phyloP scores from a whole-genome alignment of 192 early-diverging fungal species.

The Rhizophagus prolifer region DNA sequence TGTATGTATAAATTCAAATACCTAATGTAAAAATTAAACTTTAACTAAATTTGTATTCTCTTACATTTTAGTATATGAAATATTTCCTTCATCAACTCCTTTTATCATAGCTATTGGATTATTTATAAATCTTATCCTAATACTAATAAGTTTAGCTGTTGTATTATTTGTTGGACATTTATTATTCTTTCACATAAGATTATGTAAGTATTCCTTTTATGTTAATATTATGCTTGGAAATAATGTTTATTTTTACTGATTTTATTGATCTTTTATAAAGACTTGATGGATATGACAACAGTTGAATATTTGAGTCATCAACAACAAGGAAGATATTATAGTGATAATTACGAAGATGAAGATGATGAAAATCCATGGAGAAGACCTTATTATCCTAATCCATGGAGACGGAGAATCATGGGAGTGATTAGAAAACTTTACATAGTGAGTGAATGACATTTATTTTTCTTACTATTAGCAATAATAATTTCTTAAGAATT shows the following conservation, averaged over 20 bases:
- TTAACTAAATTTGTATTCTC: neutral
- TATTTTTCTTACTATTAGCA: neutral
- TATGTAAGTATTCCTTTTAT: conserved; percentile 20
- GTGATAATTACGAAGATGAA: conserved; percentile 28
- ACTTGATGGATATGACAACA: conserved; percentile 28
- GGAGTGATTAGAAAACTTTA: neutral
- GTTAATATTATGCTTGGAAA: neutral
- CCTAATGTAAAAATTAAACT: too few species aligned
- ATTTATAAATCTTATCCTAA: conserved; percentile 16
- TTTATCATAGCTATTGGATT: neutral
- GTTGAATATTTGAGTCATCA: conserved; percentile 28
- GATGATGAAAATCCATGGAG: conserved; percentile 29
- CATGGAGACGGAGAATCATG: conserved; percentile 22
- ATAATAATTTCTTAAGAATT: neutral
- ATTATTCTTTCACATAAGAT: conserved; percentile 16
- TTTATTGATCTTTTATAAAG: neutral
- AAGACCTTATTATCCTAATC: conserved; percentile 27
- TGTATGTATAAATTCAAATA: neutral
- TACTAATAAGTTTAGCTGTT: conserved; percentile 10
- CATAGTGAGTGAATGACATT: neutral
- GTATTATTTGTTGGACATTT: conserved; percentile 4
- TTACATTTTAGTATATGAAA: conserved; percentile 18
- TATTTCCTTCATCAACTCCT: conserved; percentile 12
- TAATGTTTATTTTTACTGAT: neutral
- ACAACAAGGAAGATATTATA: conserved; percentile 26